Conservation (phyloP, 129 eudicot genomes). For the Kitagawia praeruptora region DNA sequence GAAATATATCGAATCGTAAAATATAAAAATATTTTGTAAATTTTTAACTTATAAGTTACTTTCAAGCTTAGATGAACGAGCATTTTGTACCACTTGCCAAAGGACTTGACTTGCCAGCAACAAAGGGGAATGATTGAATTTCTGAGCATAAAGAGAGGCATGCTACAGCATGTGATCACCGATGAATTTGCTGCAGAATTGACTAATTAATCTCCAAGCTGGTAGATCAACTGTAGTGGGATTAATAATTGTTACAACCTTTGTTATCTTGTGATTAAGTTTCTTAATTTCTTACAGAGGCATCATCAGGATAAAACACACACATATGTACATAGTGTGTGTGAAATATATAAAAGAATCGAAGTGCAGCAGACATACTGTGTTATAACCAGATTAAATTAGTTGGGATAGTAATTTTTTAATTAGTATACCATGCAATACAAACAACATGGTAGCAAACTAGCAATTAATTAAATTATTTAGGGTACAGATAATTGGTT, state of each 20-base stretch:
- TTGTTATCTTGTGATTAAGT: background rate
- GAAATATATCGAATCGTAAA: no score
- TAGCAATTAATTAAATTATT: background rate
- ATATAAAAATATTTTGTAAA: no score
- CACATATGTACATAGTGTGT: background rate
- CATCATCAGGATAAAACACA: background rate
- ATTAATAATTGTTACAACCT: conserved; percentile 8
- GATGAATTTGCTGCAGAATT: conserved; percentile 11
- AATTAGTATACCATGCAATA: conserved; percentile 6
- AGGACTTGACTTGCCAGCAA: background rate
- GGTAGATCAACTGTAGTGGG: conserved; percentile 7
- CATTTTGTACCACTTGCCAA: background rate
- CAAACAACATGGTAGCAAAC: background rate
- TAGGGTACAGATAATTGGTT: conserved; percentile 13
- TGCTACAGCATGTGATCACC: conserved; percentile 15
- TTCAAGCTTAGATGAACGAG: background rate
- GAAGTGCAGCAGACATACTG: conserved; percentile 16
- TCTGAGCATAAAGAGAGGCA: background rate
- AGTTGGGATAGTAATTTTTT: background rate
- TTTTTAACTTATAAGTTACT: background rate
- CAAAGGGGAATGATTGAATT: background rate
- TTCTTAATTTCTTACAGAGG: background rate
- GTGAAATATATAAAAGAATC: background rate
- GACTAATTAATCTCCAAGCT: conserved; percentile 10
- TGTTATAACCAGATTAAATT: conserved; percentile 20